Evolutionary conservation across 345 rosid species (phyloP).

Genomic region (Euclidium syriacum): DNA sequence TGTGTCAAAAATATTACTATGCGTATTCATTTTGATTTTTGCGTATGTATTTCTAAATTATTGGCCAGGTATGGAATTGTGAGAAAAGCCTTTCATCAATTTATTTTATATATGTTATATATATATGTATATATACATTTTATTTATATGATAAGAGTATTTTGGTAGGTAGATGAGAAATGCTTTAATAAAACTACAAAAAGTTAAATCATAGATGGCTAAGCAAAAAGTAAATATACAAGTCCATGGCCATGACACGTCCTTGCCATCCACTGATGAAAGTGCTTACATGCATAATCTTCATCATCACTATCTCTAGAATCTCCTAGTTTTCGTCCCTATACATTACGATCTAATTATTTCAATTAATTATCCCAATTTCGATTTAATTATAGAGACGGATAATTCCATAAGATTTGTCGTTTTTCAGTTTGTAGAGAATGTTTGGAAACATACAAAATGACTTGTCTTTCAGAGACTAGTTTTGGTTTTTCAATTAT

Average conservation of each 20-base stretch:
- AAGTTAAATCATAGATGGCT: constrained; percentile 14
- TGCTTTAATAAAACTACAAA: constrained; percentile 11
- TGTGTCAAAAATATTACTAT: too few relatives aligned
- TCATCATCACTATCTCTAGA: constrained; percentile 30
- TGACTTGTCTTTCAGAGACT: constrained; percentile 25
- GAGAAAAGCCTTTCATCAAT: neutral
- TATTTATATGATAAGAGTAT: neutral
- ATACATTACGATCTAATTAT: constrained; percentile 1
- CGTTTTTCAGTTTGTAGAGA: constrained; percentile 43
- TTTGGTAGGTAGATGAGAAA: constrained; percentile 23
- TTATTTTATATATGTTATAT: neutral
- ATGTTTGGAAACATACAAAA: constrained; percentile 38
- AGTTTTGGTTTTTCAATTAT: constrained; percentile 13
- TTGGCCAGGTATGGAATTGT: neutral
- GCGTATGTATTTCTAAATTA: neutral
- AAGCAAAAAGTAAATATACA: constrained; percentile 7
- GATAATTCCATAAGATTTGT: constrained; percentile 33
- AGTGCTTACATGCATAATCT: constrained; percentile 34
- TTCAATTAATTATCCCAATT: neutral
- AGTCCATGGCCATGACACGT: constrained; percentile 26
- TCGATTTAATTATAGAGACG: constrained; percentile 17
- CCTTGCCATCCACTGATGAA: constrained; percentile 28
- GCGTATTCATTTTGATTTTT: too few relatives aligned
- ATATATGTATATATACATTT: neutral
- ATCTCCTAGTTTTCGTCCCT: constrained; percentile 26